Conservation (phyloP, 805 yeast genomes). For the Kodamaea fukazawae region DNA sequence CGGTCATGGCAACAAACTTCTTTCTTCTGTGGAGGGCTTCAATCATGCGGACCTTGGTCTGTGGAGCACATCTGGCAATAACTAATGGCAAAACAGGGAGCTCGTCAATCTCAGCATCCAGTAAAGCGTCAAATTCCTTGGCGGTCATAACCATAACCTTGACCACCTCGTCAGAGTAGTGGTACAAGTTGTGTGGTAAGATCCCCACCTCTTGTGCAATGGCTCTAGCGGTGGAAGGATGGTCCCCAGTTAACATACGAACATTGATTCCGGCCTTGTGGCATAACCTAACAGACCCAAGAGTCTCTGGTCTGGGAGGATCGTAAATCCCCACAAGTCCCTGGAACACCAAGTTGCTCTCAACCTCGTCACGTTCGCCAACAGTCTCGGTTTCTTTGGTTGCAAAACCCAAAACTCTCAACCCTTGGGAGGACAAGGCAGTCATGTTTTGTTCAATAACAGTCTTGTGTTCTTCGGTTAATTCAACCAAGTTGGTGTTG, state of each 20-base stretch:
- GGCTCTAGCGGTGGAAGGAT: conserved; percentile 73
- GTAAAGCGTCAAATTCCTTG: conserved; percentile 30
- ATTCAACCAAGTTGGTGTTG: conserved; percentile 16
- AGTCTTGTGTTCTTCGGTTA: conserved; percentile 41
- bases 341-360: conserved; percentile 51
- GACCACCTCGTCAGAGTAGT: conserved; percentile 55
- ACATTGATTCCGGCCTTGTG: conserved; percentile 76
- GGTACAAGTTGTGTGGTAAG: conserved; percentile 52
- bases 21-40: conserved; percentile 38
- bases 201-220: conserved; percentile 83
- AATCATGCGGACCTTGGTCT: conserved; percentile 41
- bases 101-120: conserved; percentile 31
- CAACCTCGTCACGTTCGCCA: conserved; percentile 41
- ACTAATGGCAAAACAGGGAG: conserved; percentile 40
- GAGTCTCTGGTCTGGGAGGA: conserved; percentile 73
- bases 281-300: conserved; percentile 60
- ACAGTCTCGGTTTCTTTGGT: conserved; percentile 25
- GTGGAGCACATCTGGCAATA: conserved; percentile 42
- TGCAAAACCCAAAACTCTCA: conserved; percentile 62
- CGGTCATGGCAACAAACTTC: conserved; percentile 41
- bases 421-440: conserved; percentile 59
- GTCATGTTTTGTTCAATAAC: conserved; percentile 55
- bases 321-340: conserved; percentile 79
- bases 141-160: conserved; percentile 44
- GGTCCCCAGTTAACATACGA: conserved; percentile 82